Evolutionary conservation across 805 yeast species (phyloP).

Genomic region (Wickerhamomyces sydowiorum): DNA sequence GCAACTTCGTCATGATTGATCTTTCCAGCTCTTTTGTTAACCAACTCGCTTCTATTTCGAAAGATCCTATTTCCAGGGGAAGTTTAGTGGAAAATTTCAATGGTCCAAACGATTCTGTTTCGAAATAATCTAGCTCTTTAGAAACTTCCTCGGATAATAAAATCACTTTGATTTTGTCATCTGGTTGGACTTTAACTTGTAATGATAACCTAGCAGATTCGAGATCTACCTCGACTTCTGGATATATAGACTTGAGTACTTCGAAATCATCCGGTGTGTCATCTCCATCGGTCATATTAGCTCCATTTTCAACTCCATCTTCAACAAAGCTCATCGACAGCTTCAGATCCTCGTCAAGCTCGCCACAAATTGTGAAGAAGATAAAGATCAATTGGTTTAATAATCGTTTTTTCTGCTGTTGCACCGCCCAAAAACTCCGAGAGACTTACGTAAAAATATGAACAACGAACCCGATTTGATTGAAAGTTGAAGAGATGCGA

Average conservation of each 20-base stretch:
- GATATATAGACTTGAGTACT: conserved; percentile 35
- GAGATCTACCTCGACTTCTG: conserved; percentile 25
- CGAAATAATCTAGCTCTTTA: neutral
- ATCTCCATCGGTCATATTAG: conserved; percentile 11
- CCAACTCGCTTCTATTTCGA: conserved; percentile 27
- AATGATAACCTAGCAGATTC: neutral
- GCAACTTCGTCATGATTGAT: conserved; percentile 15
- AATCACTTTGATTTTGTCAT: neutral
- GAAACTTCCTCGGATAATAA: neutral
- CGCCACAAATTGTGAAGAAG: too few relatives aligned
- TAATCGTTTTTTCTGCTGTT: too few relatives aligned
- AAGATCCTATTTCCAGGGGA: conserved; percentile 24
- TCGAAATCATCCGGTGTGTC: conserved; percentile 32
- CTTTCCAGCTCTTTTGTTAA: conserved; percentile 17
- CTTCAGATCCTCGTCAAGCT: too few relatives aligned
- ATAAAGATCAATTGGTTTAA: too few relatives aligned
- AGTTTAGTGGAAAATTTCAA: conserved; percentile 22
- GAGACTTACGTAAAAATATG: neutral
- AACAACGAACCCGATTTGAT: neutral
- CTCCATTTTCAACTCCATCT: neutral
- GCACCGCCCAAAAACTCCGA: neutral
- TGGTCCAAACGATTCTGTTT: neutral
- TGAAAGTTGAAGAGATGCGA: too few relatives aligned
- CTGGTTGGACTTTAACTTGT: conserved; percentile 1
- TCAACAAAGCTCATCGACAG: conserved; percentile 1